Evolutionary conservation across 495 filamentous ascomycete genomes (phyloP), one percentile per base, ranked within the genome.

Genomic region (Aspergillus cristatus): DNA sequence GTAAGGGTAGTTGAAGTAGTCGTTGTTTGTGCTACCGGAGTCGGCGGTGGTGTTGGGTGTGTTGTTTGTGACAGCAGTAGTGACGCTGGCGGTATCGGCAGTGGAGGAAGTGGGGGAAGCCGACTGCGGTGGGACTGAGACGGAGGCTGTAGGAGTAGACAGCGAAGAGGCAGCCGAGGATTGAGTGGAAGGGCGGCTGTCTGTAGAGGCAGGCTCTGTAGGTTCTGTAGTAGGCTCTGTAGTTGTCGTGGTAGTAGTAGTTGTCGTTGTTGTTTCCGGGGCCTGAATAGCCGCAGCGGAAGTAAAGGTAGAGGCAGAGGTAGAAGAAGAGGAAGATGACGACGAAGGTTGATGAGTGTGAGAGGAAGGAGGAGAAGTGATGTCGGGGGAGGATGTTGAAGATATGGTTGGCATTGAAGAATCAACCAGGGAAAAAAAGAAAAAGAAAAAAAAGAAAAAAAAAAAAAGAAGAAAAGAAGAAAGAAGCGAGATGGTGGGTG

Each of bases 171-270:
- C 18, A 39, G 50, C 40, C 41, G 39, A 30, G 34, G 41, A 40
- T n/a, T 35, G 43, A 37, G 33, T 34, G 28, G 41, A 38, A 38
- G 40, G 37, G 18, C 29, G 37, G 44, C 46, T 40, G 45, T 43
- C 46, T 41, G 52, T 40, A 31, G 55, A 49, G 45, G 47, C 41
- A 46, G 45, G 42, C n/a, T n/a, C n/a, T n/a, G n/a, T n/a, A n/a
- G n/a, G n/a, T n/a, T n/a, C n/a, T n/a, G n/a, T n/a, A n/a, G n/a
- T n/a, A n/a, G n/a, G n/a, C n/a, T n/a, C n/a, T n/a, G n/a, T n/a
- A n/a, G n/a, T n/a, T n/a, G n/a, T n/a, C n/a, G n/a, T n/a, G n/a
- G n/a, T n/a, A n/a, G n/a, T n/a, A n/a, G n/a, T n/a, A n/a, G n/a
- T n/a, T n/a, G n/a, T n/a, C n/a, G n/a, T n/a, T n/a, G n/a, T n/a